Evolutionary conservation across 345 rosid species (phyloP), one percentile per base, ranked within the genome.

Genomic region (Draba incana): DNA sequence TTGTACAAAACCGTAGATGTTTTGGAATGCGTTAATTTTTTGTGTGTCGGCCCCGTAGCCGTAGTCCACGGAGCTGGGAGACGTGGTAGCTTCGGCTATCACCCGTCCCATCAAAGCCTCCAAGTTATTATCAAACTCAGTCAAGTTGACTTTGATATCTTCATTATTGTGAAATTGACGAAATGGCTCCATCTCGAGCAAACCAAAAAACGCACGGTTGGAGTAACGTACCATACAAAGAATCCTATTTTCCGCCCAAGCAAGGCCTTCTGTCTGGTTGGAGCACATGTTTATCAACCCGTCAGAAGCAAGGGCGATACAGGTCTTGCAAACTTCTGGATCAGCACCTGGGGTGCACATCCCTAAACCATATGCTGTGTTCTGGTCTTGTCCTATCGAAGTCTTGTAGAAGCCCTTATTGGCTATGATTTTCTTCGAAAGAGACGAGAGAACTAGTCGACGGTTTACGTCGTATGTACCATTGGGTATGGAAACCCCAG

Each of bases 141-240:
- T 65, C 10, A 13, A 35, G 33, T 65, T 51, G 6, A n/a, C 8
- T 9, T 8, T 20, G 15, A 48, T 35, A 35, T 11, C 43, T 14
- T n/a, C 30, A 35, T 2, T 15, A 57, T 10, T n/a, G n/a, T n/a
- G 20, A 47, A 3, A 3, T 15, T 4, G 16, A 13, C 2, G 6
- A 14, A 4, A 3, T 2, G 56, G 56, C 9, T 2, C 13, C 15
- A 2, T 3, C 5, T 65, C 68, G 42, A 15, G 9, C 3, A 24
- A 8, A 2, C 71, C 62, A 3, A 37, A 48, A 38, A 83, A 53
- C 10, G 50, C 28, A 24, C 57, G 49, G 50, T 81, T 65, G 8
- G 80, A 20, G 64, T 84, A 81, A 6, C 75, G 78, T 6, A 77
- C 20, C 57, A 75, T 49, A 44, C 86, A 79, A 48, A 12, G 57